Evolutionary conservation across 805 yeast genomes (phyloP).

Genomic region (Candida saitoana): DNA sequence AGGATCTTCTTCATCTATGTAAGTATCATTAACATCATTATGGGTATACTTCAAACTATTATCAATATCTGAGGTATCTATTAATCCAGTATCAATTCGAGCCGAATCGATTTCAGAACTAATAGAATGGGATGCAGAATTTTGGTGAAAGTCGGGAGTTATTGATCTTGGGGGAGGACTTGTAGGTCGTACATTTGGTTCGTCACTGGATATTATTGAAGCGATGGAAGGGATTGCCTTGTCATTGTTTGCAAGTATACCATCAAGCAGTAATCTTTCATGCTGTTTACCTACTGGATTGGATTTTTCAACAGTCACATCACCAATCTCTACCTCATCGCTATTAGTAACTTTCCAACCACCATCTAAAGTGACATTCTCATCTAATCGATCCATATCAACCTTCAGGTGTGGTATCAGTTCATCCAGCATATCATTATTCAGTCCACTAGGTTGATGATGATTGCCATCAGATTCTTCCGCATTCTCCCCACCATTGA

Average conservation of each 20-base stretch:
- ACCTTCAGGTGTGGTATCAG: no score
- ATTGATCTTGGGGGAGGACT: neutral
- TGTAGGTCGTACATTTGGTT: neutral
- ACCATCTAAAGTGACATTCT: no score
- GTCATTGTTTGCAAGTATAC: conserved; percentile 56
- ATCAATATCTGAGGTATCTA: neutral
- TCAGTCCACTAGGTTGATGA: no score
- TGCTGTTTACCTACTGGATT: no score
- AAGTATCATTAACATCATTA: neutral
- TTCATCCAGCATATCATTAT: no score
- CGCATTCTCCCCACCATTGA: no score
- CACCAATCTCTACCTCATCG: no score
- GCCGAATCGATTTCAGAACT: conserved; percentile 22
- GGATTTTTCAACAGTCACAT: no score
- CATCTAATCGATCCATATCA: no score
- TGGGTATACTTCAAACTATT: neutral
- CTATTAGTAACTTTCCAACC: no score
- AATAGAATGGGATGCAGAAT: conserved; percentile 12
- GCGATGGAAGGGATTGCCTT: conserved; percentile 83
- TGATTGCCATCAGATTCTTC: no score
- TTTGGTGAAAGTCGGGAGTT: neutral
- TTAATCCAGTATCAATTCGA: neutral
- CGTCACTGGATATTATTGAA: conserved; percentile 24
- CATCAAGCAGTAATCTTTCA: no score
- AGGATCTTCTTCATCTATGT: neutral